Base-by-base conservation (phyloP, 2,329 filamentous ascomycete species). In the Nigrospora sphaerica region DNA sequence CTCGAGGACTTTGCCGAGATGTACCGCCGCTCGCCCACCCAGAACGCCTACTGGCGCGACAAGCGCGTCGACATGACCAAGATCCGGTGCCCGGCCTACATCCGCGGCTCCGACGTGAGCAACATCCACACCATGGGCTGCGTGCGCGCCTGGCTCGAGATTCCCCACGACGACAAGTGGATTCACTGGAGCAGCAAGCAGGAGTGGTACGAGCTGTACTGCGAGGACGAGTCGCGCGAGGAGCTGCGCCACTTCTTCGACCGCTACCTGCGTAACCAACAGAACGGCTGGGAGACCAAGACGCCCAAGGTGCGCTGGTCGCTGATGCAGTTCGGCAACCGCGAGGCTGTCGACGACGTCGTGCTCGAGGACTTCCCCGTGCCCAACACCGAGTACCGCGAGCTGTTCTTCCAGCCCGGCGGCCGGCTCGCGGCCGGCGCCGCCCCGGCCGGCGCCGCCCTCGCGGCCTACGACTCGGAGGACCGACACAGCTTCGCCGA, bases 201-300 rank as follows among this genome's bases (percentile, higher is more conserved):
- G 48, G 72, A 74, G 46, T 74, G 70, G 71, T 66, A 65, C 46
- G 71, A 74, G 42, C 51, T 73, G 2, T 74, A 64, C 49, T 57
- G 57, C 42, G 54, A 59, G 10, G 52, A 54, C 1, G 54, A 66
- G 19, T 56, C 61, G 2, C 52, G 43, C 19, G 56, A 63, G 1
- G 70, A 74, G 44, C 59, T 75, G 1, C 49, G 58, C 7, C 46
- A 50, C 1, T 77, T 72, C 57, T 75, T 75, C 45, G 72, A 75
- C 44, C 56, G 53, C 3, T 77, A 69, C 46, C 58, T 75, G 14
- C 70, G 68, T 32, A 66, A 59, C 0, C 56, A 60, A 1, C 48
- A 69, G 1, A 77, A 76, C 45, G 67, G 56, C 14, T 76, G 70
- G 70, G 68, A 73, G 48, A 60, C 37, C 34, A 58, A 64, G 38